Evolutionary conservation across 495 filamentous ascomycete species (phyloP), one percentile per base, ranked within the genome.

Genomic region (Cercophora newfieldiana): DNA sequence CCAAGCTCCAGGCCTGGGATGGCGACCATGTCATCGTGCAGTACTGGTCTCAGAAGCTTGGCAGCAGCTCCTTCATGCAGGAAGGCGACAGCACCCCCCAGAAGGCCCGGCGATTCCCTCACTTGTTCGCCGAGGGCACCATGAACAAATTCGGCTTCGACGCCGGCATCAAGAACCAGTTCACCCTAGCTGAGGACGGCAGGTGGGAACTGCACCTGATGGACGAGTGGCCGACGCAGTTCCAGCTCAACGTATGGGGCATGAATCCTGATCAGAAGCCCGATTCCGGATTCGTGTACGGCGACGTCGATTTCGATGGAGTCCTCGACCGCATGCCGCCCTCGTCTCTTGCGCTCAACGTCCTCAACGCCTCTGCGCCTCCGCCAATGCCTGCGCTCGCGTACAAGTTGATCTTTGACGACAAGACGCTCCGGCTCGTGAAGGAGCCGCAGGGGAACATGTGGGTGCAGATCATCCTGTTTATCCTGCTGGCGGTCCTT

Each of bases 91-190:
- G 75, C 70, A 74, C 51, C 2, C 60, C 66, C 7, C 64, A 74
- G 30, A 63, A 64, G 25, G 78, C 76, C 1, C 79, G 88, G 21
- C 84, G 87, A 2, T 91, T 87, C 64, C 89, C 89, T 7, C 87
- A 91, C 70, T 70, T 91, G 1, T 90, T 85, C 68, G 80, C 87
- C 61, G 84, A 90, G 44, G 89, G 89, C 0, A 78, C 82, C 3
- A 90, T 85, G 71, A 91, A 91, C 65, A 77, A 86, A 54, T 91
- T 85, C 59, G 87, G 89, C 30, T 90, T 84, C 70, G 89, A 91
- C 74, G 79, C 82, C 7, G 89, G 89, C 0, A 66, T 89, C 19
- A 87, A 88, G 65, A 68, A 78, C 24, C 80, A 87, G 67, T 73
- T 78, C 22, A 79, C 85, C 59, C 77, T 66, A 6, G 12, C 61